A percentile compares a stretch with the other conserved stretches of the same genome.
phyloP scores from a whole-genome alignment of 805 yeast species.

The Myxozyma neotropica region DNA sequence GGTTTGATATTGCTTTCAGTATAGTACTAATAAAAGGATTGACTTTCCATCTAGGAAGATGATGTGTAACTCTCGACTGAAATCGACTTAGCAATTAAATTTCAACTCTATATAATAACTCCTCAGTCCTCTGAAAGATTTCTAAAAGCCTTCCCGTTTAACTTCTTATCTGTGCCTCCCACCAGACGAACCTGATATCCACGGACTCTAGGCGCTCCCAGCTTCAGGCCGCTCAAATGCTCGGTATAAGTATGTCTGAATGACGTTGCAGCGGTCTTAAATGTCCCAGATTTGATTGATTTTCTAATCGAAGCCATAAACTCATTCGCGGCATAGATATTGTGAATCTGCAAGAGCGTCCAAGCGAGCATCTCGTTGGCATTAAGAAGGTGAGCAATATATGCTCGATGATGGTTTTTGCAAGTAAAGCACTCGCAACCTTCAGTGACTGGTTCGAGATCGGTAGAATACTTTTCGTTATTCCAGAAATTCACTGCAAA shows the following conservation, averaged over 20 bases:
- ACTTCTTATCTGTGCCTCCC: constrained; percentile 23
- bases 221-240: constrained; percentile 7
- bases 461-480: constrained; percentile 37
- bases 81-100: neutral
- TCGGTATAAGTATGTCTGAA: constrained; percentile 24
- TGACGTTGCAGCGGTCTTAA: constrained; percentile 33
- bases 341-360: constrained; percentile 48
- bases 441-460: constrained; percentile 38
- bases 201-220: constrained; percentile 30
- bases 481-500: constrained; percentile 42
- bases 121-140: neutral
- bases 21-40: neutral
- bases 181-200: constrained; percentile 34
- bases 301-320: constrained; percentile 42
- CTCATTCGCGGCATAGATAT: constrained; percentile 38
- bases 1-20: neutral
- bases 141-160: constrained; percentile 24
- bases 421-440: constrained; percentile 35
- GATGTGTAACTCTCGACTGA: no score
- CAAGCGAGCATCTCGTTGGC: constrained; percentile 50
- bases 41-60: neutral
- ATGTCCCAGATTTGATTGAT: constrained; percentile 40
- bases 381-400: constrained; percentile 47
- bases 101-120: neutral
- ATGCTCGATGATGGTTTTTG: constrained; percentile 43